A percentile compares a stretch with the other conserved stretches of the same genome.
Conservation (phyloP, 2,329 filamentous ascomycete genomes). For the Fusarium burgessii region DNA sequence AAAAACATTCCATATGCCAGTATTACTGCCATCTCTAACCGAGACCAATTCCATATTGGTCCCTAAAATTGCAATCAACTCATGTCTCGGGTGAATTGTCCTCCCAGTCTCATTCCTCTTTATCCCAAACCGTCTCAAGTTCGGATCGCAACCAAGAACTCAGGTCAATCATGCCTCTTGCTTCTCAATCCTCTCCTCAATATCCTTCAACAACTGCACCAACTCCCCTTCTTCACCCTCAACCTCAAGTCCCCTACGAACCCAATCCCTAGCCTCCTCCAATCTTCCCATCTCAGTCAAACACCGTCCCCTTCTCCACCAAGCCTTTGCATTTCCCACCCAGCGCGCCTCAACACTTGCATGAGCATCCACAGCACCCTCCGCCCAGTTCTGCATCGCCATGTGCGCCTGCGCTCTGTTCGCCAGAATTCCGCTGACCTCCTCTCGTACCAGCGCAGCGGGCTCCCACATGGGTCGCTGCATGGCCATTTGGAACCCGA, state of each 20-base stretch:
- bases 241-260: conserved; percentile 82
- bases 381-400: conserved; percentile 83
- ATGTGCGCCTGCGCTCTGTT: conserved; percentile 94
- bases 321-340: conserved; percentile 90
- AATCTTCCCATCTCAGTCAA: conserved; percentile 90
- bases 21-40: conserved; percentile 14
- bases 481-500: conserved; percentile 92
- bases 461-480: conserved; percentile 90
- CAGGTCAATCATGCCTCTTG: conserved; percentile 47
- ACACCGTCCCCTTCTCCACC: conserved; percentile 89
- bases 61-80: not conserved
- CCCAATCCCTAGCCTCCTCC: conserved; percentile 84
- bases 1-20: conserved; percentile 27
- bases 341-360: conserved; percentile 88
- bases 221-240: conserved; percentile 79
- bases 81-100: conserved; percentile 21
- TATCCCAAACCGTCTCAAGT: not conserved
- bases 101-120: conserved; percentile 1
- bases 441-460: conserved; percentile 83
- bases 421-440: conserved; percentile 81
- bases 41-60: conserved; percentile 3
- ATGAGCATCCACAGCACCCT: conserved; percentile 89
- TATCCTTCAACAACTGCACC: conserved; percentile 71
- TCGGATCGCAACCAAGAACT: not conserved
- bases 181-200: conserved; percentile 62